Evolutionary conservation across 805 yeast species (phyloP), one percentile per base, ranked within the genome.

Genomic region (Nakazawaea anatomiae): DNA sequence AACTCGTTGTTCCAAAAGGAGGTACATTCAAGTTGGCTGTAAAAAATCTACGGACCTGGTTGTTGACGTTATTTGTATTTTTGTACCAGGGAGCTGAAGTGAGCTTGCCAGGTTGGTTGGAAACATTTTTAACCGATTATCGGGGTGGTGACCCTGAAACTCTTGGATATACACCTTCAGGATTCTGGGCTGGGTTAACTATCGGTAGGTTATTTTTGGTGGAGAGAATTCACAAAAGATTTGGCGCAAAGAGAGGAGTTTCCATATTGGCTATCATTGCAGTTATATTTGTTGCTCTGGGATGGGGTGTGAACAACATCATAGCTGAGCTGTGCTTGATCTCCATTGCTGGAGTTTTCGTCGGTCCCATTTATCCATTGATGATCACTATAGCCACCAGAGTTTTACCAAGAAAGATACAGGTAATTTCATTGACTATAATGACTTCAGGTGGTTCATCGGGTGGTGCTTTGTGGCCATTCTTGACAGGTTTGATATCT

Each of bases 121-220:
- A 81, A 44, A 80, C 89, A 3, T 86, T 76, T 58, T 65, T 86
- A 50, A 69, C 81, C 41, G 76, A 74, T 29, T 76, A 80, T 48
- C 75, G 86, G 52, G 65, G 72, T 12, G 81, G 81, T 14, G 67
- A 70, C 46, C 68, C 68, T 34, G 57, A 68, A 1, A 61, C 68
- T 25, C 77, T 81, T 60, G 85, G 89, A 7, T 82, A 79, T 58
- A 80, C 83, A 11, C 80, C 85, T 0, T 76, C 89, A 5, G 84
- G 87, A 12, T 85, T 76, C 60, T 85, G 90, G 90, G 75, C 76
- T 28, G 92, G 92, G 0, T 62, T 85, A 25, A 82, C 90, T 0
- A 54, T 75, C 12, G 92, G 92, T 0, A 68, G 92, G 53, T 64
- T 85, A 42, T 55, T 70, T 4, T 64, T 85, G 7, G 77, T 81